These are phyloP conservation scores for Fraxinus angustifolia DNA, from an alignment of 305 asterid species.

Conservation along the genomic window DNA sequence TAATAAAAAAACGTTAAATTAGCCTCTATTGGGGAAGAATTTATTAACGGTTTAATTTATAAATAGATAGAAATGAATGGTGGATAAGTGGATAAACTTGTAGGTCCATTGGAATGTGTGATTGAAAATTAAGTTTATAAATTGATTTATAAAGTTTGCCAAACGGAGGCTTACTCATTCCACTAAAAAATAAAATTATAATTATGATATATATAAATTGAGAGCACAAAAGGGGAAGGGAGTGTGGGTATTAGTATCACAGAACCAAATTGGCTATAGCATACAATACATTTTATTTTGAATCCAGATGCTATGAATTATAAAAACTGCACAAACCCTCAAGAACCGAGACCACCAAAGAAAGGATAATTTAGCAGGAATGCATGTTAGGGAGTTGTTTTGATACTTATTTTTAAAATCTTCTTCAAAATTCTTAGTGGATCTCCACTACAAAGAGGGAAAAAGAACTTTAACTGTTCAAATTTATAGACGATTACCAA, in stretches of 20 bases:
- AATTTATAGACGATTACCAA: slow-evolving; percentile 7
- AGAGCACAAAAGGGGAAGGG: background rate
- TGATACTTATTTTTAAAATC: background rate
- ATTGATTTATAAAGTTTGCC: background rate
- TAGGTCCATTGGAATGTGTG: background rate
- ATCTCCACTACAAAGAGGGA: background rate
- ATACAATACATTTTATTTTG: background rate
- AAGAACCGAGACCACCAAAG: background rate
- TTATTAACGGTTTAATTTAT: background rate
- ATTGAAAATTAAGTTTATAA: background rate
- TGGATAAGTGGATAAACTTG: background rate
- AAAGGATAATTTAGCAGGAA: background rate
- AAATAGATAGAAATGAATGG: background rate
- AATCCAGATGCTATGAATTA: background rate
- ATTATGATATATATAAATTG: background rate
- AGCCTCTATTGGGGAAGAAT: background rate
- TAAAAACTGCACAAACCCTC: background rate
- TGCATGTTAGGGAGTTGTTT: background rate
- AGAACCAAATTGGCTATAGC: background rate
- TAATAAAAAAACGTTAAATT: background rate
- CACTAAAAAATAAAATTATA: background rate
- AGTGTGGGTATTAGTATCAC: background rate
- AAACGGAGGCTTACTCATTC: background rate
- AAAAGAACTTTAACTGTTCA: background rate
- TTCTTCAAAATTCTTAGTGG: background rate